Evolutionary conservation across 805 yeast genomes (phyloP), one percentile per base, ranked within the genome.

Genomic region (Teunomyces cretensis): DNA sequence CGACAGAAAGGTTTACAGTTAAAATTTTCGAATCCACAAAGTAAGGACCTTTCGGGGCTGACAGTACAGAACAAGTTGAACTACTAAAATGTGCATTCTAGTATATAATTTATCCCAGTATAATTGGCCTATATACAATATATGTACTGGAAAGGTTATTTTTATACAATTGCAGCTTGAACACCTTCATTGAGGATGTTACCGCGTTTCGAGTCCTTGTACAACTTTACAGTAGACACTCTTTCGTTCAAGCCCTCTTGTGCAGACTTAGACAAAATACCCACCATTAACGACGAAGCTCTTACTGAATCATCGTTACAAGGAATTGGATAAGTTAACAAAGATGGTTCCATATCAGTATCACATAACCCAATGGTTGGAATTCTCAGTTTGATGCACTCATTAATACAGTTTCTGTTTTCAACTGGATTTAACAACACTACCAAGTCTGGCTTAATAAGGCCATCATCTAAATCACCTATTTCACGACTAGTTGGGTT

Each of bases 331-430:
- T 94, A 94, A 1, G 97, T 89, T 43, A 92, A 87, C 54, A 86
- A 70, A 12, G 87, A 79, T 7, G 97, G 96, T 61, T 94, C 97
- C 62, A 86, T 83, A 66, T 94, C 92, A 16, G 98, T 91, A 68
- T 94, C 99, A 50, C 94, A 82, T 46, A 94, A 78, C 24, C 97
- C 98, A 56, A 94, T 82, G 0, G 97, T 90, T 47, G 99, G 99
- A 27, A 94, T 80, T 62, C 96, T 79, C 48, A 84, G 75, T 58
- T 81, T 81, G 54, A 81, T 78, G 50, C 97, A 94, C 68, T 94
- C 99, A 41, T 75, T 75, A 42, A 94, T 69, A 42, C 91, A 84
- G 55, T 82, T 84, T 57, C 88, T 75, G 72, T 88, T 88, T 60
- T 90, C 96, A 26, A 82, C 80, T 14, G 97, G 97, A 66, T 92